These are phyloP conservation scores for Kwoniella shivajii DNA, from an alignment of 1,284 basidiomycete genomes.

Conservation along the genomic window DNA sequence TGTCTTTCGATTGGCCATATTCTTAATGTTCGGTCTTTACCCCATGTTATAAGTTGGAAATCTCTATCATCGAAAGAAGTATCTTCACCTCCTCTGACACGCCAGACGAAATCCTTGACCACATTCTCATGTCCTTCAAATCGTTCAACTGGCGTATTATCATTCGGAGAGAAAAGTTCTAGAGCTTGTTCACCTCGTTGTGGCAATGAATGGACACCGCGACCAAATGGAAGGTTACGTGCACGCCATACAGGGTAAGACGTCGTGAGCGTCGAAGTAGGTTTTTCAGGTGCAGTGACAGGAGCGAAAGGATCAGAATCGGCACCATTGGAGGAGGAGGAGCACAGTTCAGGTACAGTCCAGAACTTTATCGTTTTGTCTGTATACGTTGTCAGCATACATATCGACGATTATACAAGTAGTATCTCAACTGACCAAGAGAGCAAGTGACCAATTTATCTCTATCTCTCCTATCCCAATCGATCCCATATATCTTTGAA, in stretches of 20 bases:
- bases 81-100: constrained; percentile 62
- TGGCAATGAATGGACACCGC: constrained; percentile 83
- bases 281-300: constrained; percentile 49
- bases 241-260: constrained; percentile 93
- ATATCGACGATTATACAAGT: neutral
- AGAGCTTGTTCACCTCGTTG: constrained; percentile 83
- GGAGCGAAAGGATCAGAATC: constrained; percentile 29
- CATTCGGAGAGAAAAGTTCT: constrained; percentile 70
- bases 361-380: constrained; percentile 90
- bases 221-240: constrained; percentile 86
- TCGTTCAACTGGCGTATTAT: constrained; percentile 59
- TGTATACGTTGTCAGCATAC: constrained; percentile 5
- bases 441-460: constrained; percentile 87
- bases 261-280: constrained; percentile 68
- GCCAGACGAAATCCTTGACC: constrained; percentile 98
- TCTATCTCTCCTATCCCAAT: constrained; percentile 78
- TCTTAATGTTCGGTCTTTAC: constrained; percentile 86
- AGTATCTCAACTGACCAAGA: constrained; percentile 53
- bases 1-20: constrained; percentile 85
- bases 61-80: constrained; percentile 63
- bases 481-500: constrained; percentile 91
- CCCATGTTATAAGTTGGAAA: constrained; percentile 96
- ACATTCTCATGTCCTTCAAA: constrained; percentile 91
- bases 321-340: constrained; percentile 14
- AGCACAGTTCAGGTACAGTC: constrained; percentile 57